Evolutionary conservation across 352 stramenopile genomes (phyloP), one percentile per base, ranked within the genome.

Genomic region (Aphanomyces euteiches): DNA sequence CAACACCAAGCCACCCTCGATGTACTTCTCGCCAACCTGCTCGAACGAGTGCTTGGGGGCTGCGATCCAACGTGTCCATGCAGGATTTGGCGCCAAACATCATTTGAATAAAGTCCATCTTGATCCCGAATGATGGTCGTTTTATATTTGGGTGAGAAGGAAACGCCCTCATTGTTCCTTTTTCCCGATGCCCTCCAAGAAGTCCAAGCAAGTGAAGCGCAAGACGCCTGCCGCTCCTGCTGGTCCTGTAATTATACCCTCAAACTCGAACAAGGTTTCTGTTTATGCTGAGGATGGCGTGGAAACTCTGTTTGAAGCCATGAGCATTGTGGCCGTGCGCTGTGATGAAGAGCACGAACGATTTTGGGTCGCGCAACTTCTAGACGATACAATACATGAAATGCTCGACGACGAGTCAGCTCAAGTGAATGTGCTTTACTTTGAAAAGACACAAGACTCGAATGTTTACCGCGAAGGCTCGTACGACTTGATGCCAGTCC

Each of bases 321-420:
- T 61, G 45, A 70, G 64, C 64, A 36, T 70, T 1, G 64, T 70
- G 4, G 64, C 64, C 34, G 64, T 70, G 4, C 64, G 64, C 7
- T 64, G 40, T 10, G 59, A 61, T 36, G 64, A 70, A 6, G 47
- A 70, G 38, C 47, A n/a, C 48, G 64, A 70, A 34, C 47, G 64
- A 7, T 93, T 90, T 56, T 93, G 81, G 81, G 67, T 93, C 41
- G 85, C 83, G 0, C 75, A 90, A 73, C 73, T 93, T 68, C 79
- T 79, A 48, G 85, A 91, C 73, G 85, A 93, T 69, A 83, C 90
- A 64, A 90, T 83, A 28, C 78, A 87, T 61, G 77, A 85, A 59
- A 93, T 93, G 85, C 66, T 91, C 13, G 74, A 77, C 5, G 66
- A 74, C 19, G 80, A 77, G 13, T 74, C 86, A 54, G 78, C 74